A percentile compares a stretch with the other conserved stretches of the same genome.
phyloP scores from a whole-genome alignment of 2,329 filamentous ascomycete genomes.

The Ceratocystis albifundus region DNA sequence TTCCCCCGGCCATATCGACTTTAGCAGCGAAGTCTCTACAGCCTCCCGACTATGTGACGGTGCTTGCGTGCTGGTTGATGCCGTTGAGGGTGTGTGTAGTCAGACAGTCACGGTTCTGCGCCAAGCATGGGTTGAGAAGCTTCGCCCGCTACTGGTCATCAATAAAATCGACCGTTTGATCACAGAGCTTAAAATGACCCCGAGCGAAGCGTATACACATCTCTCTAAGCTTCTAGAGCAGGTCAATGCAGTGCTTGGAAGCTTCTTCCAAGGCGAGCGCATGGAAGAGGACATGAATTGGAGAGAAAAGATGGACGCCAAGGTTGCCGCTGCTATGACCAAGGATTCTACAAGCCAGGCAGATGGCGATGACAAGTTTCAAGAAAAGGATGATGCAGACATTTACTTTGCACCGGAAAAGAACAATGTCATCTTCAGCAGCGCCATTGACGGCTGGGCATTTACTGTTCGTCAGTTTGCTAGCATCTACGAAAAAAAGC shows the following conservation, averaged over 20 bases:
- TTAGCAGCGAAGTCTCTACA: slow-evolving; percentile 94
- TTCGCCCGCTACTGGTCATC: slow-evolving; percentile 88
- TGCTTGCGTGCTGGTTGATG: slow-evolving; percentile 86
- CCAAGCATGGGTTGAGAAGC: slow-evolving; percentile 89
- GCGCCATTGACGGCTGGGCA: slow-evolving; percentile 96
- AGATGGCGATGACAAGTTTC: slow-evolving; percentile 56
- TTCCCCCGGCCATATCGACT: slow-evolving; percentile 95
- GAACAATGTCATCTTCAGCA: slow-evolving; percentile 98
- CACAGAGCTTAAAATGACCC: slow-evolving; percentile 89
- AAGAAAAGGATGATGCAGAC: slow-evolving; percentile 90
- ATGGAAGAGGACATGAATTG: slow-evolving; percentile 98
- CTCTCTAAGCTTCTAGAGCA: slow-evolving; percentile 83
- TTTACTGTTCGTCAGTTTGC: slow-evolving; percentile 95
- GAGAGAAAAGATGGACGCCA: slow-evolving; percentile 84
- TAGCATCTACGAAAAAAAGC: slow-evolving; percentile 85
- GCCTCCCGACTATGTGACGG: slow-evolving; percentile 90
- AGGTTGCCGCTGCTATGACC: slow-evolving; percentile 57
- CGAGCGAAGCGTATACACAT: slow-evolving; percentile 78
- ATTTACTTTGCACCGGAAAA: slow-evolving; percentile 97
- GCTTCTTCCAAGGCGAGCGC: slow-evolving; percentile 92
- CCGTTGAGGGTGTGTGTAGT: slow-evolving; percentile 94
- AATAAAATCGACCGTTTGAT: slow-evolving; percentile 97
- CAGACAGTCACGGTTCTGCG: slow-evolving; percentile 94
- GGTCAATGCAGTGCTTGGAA: slow-evolving; percentile 92
- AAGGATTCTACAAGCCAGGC: slow-evolving; percentile 40